Conservation (phyloP, 2,329 filamentous ascomycete species). For the Fusarium miscanthi region DNA sequence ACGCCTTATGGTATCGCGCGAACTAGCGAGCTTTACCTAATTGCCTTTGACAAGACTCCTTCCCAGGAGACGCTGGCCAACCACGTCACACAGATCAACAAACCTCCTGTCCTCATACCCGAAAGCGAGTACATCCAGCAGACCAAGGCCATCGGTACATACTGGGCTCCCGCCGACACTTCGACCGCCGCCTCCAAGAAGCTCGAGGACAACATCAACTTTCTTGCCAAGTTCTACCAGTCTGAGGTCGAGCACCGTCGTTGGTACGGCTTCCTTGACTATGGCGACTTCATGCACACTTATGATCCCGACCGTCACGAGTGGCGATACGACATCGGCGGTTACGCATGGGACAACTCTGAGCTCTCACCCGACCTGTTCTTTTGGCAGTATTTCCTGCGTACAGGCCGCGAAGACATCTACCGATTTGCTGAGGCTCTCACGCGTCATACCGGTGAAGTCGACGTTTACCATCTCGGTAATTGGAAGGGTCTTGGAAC, state of each 20-base stretch:
- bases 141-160: conserved; percentile 65
- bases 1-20: conserved; percentile 68
- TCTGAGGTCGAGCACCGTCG: conserved; percentile 65
- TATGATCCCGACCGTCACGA: conserved; percentile 69
- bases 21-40: conserved; percentile 67
- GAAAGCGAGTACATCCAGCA: conserved; percentile 60
- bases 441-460: conserved; percentile 68
- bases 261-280: conserved; percentile 73
- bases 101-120: conserved; percentile 63
- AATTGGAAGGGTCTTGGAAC: conserved; percentile 69
- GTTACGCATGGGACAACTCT: conserved; percentile 73
- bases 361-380: conserved; percentile 72
- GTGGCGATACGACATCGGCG: conserved; percentile 73
- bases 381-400: conserved; percentile 72
- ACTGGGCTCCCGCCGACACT: conserved; percentile 60
- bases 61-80: conserved; percentile 57
- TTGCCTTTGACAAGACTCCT: conserved; percentile 64
- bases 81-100: conserved; percentile 58
- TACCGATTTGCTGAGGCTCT: conserved; percentile 69
- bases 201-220: conserved; percentile 65
- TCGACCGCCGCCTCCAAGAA: conserved; percentile 43
- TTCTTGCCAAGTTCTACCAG: conserved; percentile 66
- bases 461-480: conserved; percentile 71
- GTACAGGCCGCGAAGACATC: conserved; percentile 66
- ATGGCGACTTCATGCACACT: conserved; percentile 72